Percentiles rank a stretch among this genome's conserved stretches.
These are phyloP conservation scores for Botrytis fragariae DNA, from an alignment of 2,329 filamentous ascomycete species.

Conservation along the genomic window DNA sequence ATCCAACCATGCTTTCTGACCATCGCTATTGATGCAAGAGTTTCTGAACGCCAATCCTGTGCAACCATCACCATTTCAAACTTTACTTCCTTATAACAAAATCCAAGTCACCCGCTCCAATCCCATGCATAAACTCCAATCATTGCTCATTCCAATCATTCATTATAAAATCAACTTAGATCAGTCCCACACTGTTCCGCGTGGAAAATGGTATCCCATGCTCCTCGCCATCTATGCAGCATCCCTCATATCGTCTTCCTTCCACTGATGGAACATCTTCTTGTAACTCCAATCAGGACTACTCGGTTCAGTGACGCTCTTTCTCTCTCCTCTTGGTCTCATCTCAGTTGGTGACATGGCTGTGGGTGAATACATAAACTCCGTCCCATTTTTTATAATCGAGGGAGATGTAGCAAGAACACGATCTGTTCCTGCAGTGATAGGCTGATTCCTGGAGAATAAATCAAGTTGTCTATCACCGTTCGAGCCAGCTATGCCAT, in stretches of 20 bases:
- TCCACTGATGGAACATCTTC: conserved; percentile 23
- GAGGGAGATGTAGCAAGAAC: conserved; percentile 35
- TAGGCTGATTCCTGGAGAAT: conserved; percentile 34
- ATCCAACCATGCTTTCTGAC: background rate
- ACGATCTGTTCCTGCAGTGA: conserved; percentile 33
- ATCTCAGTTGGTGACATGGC: conserved; percentile 3
- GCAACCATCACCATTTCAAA: background rate
- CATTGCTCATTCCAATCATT: conserved; percentile 1
- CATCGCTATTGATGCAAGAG: conserved; percentile 1
- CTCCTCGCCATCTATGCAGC: conserved; percentile 1
- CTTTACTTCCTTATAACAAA: background rate
- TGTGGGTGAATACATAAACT: conserved; percentile 18
- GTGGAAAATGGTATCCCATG: background rate
- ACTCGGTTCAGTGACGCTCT: conserved; percentile 23
- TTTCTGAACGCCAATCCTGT: background rate
- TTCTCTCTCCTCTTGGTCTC: background rate
- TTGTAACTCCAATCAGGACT: conserved; percentile 29
- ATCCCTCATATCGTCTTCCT: conserved; percentile 11
- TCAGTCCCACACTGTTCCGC: background rate
- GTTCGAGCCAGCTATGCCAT: background rate
- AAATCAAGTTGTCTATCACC: conserved; percentile 29
- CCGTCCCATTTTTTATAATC: conserved; percentile 15
- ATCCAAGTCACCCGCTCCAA: background rate
- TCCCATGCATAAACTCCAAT: conserved; percentile 2
- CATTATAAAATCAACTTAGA: background rate